Percentiles rank a stretch among this genome's conserved stretches.
These are phyloP conservation scores for Groenewaldozyma auringiensis DNA, from an alignment of 1,139 yeast genomes.

Conservation along the genomic window DNA sequence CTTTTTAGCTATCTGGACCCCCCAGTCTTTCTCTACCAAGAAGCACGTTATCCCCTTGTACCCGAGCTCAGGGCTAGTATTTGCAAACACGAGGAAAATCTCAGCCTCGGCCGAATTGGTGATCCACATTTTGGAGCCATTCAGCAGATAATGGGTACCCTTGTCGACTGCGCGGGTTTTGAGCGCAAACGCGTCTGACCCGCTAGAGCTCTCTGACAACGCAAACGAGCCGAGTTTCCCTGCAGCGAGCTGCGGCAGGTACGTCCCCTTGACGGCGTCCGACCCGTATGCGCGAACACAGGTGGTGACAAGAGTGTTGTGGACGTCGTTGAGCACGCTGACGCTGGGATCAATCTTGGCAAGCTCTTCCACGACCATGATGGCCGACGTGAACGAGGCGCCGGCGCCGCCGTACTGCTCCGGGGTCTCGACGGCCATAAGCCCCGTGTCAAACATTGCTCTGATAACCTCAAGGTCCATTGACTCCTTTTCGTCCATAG, in stretches of 20 bases:
- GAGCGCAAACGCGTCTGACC: constrained; percentile 41
- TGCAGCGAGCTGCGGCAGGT: constrained; percentile 34
- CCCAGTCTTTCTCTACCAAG: constrained; percentile 36
- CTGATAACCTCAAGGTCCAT: constrained; percentile 34
- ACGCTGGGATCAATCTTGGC: constrained; percentile 40
- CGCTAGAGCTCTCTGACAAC: constrained; percentile 37
- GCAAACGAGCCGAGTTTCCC: constrained; percentile 36
- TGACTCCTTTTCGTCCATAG: constrained; percentile 38
- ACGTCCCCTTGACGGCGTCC: constrained; percentile 32
- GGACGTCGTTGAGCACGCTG: constrained; percentile 39
- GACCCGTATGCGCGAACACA: constrained; percentile 36
- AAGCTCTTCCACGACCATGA: constrained; percentile 38
- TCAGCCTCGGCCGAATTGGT: constrained; percentile 41
- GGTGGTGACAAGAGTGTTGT: constrained; percentile 39
- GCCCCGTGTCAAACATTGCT: constrained; percentile 36
- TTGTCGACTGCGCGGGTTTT: constrained; percentile 32
- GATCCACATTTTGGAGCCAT: constrained; percentile 41
- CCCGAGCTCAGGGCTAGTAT: constrained; percentile 36
- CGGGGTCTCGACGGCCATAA: constrained; percentile 41
- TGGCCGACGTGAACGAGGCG: constrained; percentile 39
- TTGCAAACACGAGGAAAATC: constrained; percentile 36
- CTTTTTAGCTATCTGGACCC: constrained; percentile 38
- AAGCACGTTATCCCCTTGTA: constrained; percentile 42
- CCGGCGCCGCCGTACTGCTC: constrained; percentile 41
- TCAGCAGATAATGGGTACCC: constrained; percentile 31